Percentiles rank a stretch among this genome's conserved stretches.
phyloP scores from a whole-genome alignment of 1,284 basidiomycete genomes.

The Phenoliferia sp. region DNA sequence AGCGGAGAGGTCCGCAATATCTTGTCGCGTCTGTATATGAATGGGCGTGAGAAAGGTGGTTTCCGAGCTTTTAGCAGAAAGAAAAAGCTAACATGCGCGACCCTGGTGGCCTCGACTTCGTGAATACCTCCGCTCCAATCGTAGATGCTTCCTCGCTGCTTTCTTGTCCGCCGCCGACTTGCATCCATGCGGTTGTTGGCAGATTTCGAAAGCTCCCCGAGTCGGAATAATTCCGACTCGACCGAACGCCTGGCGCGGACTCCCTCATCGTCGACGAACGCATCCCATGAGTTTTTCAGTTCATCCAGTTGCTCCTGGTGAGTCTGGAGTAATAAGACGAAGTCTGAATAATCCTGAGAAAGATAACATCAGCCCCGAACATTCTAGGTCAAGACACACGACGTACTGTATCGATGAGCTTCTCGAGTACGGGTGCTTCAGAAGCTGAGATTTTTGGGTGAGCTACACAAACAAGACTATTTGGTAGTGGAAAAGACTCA shows the following conservation, averaged over 20 bases:
- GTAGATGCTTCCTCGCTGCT: not conserved
- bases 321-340: not conserved
- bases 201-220: slow-evolving; percentile 1
- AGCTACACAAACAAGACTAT: not conserved
- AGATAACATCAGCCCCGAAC: not conserved
- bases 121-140: slow-evolving; percentile 14
- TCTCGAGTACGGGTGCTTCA: slow-evolving; percentile 1
- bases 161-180: slow-evolving; percentile 2
- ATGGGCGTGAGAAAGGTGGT: not conserved
- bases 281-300: not conserved
- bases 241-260: not conserved
- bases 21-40: slow-evolving; percentile 5
- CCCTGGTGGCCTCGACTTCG: slow-evolving; percentile 10
- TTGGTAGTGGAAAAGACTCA: not conserved
- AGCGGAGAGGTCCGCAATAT: slow-evolving; percentile 1
- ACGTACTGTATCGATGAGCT: slow-evolving; percentile 9
- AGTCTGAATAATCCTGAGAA: not conserved
- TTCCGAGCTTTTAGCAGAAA: not conserved
- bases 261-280: slow-evolving; percentile 2
- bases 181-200: not conserved
- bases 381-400: too few species aligned
- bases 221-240: slow-evolving; percentile 7
- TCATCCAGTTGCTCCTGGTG: not conserved
- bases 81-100: slow-evolving; percentile 5
- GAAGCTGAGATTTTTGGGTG: not conserved